Percentiles rank a stretch among this genome's conserved stretches.
Conservation (phyloP, 176 grass and related monocot genomes). For the Ampelocalamus luodianensis region DNA sequence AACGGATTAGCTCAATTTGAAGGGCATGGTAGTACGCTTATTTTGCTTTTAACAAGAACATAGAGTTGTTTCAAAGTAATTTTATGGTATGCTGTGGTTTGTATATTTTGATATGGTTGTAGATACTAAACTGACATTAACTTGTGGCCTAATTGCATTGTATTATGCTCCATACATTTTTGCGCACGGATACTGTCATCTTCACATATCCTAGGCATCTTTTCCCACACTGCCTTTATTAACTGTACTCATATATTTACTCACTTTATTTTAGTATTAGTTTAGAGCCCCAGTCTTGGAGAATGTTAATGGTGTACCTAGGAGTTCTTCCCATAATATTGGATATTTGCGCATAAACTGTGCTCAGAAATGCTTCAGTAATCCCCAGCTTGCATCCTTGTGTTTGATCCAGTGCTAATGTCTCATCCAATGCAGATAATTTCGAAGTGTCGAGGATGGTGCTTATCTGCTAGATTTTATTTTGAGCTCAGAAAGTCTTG, state of each 20-base stretch:
- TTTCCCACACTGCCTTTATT: not conserved
- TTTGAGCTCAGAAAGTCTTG: conserved; percentile 24
- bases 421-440: conserved; percentile 26
- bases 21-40: not conserved
- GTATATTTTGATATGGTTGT: not conserved
- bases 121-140: not conserved
- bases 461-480: conserved; percentile 27
- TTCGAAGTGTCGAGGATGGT: not conserved
- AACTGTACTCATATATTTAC: not conserved
- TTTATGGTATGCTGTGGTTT: too few relatives aligned
- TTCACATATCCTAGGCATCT: not conserved
- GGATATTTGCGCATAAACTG: not conserved
- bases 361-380: not conserved
- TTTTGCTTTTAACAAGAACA: not conserved
- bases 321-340: not conserved
- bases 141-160: not conserved
- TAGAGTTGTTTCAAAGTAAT: not conserved
- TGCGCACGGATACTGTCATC: not conserved
- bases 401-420: not conserved
- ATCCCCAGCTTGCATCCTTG: not conserved
- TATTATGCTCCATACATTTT: not conserved
- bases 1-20: not conserved
- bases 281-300: not conserved
- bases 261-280: not conserved
- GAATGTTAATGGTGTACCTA: too few relatives aligned